A percentile compares a stretch with the other conserved stretches of the same genome.
phyloP scores from a whole-genome alignment of 2,329 filamentous ascomycete species.

The Aspergillus carbonarius region DNA sequence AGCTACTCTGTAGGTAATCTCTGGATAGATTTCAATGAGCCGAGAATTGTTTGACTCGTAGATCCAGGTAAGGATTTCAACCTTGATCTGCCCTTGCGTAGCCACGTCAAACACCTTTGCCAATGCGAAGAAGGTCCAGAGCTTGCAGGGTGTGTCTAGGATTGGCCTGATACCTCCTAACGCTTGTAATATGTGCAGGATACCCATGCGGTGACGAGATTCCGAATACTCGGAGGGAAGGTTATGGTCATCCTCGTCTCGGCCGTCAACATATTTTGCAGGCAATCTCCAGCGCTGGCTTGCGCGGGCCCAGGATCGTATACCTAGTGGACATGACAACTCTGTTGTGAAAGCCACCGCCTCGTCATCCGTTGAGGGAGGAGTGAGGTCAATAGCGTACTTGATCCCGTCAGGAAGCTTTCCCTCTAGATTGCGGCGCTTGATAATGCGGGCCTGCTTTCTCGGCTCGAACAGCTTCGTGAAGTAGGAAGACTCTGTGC shows the following conservation, averaged over 20 bases:
- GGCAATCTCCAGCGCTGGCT: conserved; percentile 41
- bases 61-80: conserved; percentile 60
- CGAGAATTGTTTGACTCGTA: conserved; percentile 53
- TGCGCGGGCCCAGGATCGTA: conserved; percentile 57
- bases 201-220: conserved; percentile 61
- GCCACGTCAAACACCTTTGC: conserved; percentile 57
- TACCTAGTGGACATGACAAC: conserved; percentile 56
- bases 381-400: conserved; percentile 65
- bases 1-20: conserved; percentile 60
- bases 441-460: conserved; percentile 28
- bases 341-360: conserved; percentile 60
- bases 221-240: conserved; percentile 59
- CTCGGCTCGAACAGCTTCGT: conserved; percentile 29
- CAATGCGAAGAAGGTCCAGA: conserved; percentile 66
- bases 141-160: conserved; percentile 64
- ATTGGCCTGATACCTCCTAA: conserved; percentile 56
- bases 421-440: conserved; percentile 29
- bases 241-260: conserved; percentile 42
- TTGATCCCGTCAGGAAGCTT: conserved; percentile 46
- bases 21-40: conserved; percentile 65
- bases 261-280: conserved; percentile 45
- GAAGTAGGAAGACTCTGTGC: conserved; percentile 32
- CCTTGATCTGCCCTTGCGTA: conserved; percentile 34
- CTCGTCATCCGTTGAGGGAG: conserved; percentile 61
- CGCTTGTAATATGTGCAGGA: conserved; percentile 61